Evolutionary conservation across 2,329 filamentous ascomycete species (phyloP).

Genomic region (Phaeosphaeriaceae sp.): DNA sequence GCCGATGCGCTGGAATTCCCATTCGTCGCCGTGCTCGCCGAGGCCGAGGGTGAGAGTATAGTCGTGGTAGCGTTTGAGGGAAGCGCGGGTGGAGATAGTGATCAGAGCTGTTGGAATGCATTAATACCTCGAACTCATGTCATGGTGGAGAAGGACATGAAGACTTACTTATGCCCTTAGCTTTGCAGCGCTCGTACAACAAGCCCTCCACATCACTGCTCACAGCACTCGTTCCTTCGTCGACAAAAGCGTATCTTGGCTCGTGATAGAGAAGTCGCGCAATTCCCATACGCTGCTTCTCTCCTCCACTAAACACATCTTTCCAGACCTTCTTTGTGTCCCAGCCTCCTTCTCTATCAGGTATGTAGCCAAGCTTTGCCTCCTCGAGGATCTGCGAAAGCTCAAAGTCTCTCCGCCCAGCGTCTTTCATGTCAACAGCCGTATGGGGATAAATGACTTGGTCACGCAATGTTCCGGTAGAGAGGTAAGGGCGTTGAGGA

Average conservation of each 20-base stretch:
- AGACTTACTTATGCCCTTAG: slow-evolving; percentile 85
- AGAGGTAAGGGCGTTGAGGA: slow-evolving; percentile 91
- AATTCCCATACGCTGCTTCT: slow-evolving; percentile 95
- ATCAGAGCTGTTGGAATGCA: slow-evolving; percentile 71
- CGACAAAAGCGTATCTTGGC: slow-evolving; percentile 90
- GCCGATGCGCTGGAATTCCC: slow-evolving; percentile 93
- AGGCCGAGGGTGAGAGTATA: slow-evolving; percentile 87
- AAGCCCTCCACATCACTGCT: slow-evolving; percentile 93
- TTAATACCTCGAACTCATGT: too few species aligned
- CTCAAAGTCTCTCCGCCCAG: slow-evolving; percentile 78
- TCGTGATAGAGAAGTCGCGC: slow-evolving; percentile 93
- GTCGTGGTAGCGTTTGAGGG: slow-evolving; percentile 93
- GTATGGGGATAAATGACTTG: slow-evolving; percentile 98
- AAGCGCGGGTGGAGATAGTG: slow-evolving; percentile 93
- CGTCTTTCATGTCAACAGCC: slow-evolving; percentile 89
- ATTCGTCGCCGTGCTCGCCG: slow-evolving; percentile 82
- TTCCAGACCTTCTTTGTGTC: slow-evolving; percentile 98
- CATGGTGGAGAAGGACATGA: too few species aligned
- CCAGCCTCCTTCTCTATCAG: slow-evolving; percentile 93
- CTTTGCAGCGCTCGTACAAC: slow-evolving; percentile 91
- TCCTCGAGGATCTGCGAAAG: slow-evolving; percentile 81
- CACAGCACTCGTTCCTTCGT: slow-evolving; percentile 94
- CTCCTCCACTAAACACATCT: slow-evolving; percentile 93
- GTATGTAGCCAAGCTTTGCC: slow-evolving; percentile 86
- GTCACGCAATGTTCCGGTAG: slow-evolving; percentile 89